Evolutionary conservation across 306 rosid species (phyloP).

Genomic region (Ochetophila trinervis): DNA sequence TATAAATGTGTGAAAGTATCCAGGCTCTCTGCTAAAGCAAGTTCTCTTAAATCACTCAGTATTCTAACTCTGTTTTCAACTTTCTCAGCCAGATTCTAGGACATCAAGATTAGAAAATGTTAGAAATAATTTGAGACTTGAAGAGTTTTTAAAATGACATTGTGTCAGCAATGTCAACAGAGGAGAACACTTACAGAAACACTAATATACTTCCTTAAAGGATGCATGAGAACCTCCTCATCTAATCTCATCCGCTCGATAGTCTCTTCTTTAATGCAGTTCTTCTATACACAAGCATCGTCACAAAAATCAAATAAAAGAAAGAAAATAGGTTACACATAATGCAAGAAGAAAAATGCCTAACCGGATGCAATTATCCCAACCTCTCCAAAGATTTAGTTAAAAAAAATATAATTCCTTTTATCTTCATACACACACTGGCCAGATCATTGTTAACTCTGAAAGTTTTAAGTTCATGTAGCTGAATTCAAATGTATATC

Average conservation of each 20-base stretch:
- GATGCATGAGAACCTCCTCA: slow-evolving; percentile 96
- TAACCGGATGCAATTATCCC: neutral
- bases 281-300: slow-evolving; percentile 51
- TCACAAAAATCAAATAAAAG: slow-evolving; percentile 14
- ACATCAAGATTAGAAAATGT: slow-evolving; percentile 18
- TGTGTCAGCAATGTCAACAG: neutral
- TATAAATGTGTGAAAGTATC: slow-evolving; percentile 80
- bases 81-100: slow-evolving; percentile 53
- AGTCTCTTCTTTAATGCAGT: slow-evolving; percentile 88
- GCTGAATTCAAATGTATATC: too few relatives aligned
- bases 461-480: too few relatives aligned
- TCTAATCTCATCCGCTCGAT: slow-evolving; percentile 95
- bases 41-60: slow-evolving; percentile 84
- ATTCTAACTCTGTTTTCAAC: slow-evolving; percentile 78
- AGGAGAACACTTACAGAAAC: slow-evolving; percentile 66
- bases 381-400: neutral
- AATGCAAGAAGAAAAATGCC: neutral
- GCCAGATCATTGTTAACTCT: too few relatives aligned
- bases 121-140: neutral
- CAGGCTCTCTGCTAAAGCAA: slow-evolving; percentile 95
- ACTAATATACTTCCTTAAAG: slow-evolving; percentile 84
- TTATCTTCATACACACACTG: too few relatives aligned
- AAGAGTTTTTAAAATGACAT: neutral
- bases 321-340: slow-evolving; percentile 15
- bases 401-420: neutral